These are phyloP conservation scores for Plasmodium malariae DNA, from an alignment of 169 alveolate species.

Conservation along the genomic window DNA sequence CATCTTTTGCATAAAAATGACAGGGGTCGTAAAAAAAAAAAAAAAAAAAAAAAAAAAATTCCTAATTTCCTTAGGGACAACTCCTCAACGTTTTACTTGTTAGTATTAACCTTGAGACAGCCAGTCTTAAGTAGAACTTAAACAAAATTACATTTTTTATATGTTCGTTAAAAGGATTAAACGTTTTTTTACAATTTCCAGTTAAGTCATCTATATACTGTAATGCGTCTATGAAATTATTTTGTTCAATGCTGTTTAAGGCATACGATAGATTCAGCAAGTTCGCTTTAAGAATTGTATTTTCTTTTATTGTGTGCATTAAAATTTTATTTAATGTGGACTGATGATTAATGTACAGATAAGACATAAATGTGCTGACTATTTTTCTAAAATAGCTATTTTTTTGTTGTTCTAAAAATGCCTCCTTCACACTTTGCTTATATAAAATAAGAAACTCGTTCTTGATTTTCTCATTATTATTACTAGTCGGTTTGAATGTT, in stretches of 20 bases:
- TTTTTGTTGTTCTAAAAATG: slow-evolving; percentile 32
- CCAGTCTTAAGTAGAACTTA: slow-evolving; percentile 31
- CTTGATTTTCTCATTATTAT: slow-evolving; percentile 40
- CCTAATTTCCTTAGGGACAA: not conserved
- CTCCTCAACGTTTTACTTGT: slow-evolving; percentile 16
- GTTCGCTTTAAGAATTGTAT: slow-evolving; percentile 38
- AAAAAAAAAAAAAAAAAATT: no score
- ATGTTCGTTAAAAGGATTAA: slow-evolving; percentile 45
- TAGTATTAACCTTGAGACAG: slow-evolving; percentile 49
- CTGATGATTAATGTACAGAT: slow-evolving; percentile 39
- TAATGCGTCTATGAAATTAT: slow-evolving; percentile 53
- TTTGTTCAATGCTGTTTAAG: slow-evolving; percentile 33
- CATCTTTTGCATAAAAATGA: no score
- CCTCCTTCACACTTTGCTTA: slow-evolving; percentile 54
- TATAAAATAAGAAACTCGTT: slow-evolving; percentile 60
- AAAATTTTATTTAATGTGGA: slow-evolving; percentile 4
- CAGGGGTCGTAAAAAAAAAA: no score
- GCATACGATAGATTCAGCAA: slow-evolving; percentile 65
- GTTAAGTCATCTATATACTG: slow-evolving; percentile 42
- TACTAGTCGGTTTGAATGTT: slow-evolving; percentile 30
- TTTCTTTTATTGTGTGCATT: slow-evolving; percentile 11
- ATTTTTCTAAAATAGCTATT: slow-evolving; percentile 41
- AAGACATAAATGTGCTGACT: slow-evolving; percentile 14
- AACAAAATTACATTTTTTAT: slow-evolving; percentile 40
- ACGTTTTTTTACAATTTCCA: slow-evolving; percentile 48